Percentiles rank a stretch among this genome's conserved stretches.
Evolutionary conservation across 2,329 filamentous ascomycete genomes (phyloP).

Genomic region (Colletotrichum caudatum): DNA sequence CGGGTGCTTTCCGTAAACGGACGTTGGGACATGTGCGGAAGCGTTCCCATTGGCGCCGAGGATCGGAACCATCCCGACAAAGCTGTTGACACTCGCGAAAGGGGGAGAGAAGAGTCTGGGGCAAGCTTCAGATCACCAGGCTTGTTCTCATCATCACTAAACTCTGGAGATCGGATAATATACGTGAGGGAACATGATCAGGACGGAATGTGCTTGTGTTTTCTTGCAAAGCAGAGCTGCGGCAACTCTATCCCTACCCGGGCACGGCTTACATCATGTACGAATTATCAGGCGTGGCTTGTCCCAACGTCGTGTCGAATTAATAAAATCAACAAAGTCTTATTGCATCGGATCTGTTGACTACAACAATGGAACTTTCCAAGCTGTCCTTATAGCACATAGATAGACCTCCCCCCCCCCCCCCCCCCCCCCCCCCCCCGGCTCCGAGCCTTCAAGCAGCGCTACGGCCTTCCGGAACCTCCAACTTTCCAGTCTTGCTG

Average conservation of each 20-base stretch:
- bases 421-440: background rate
- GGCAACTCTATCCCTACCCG: background rate
- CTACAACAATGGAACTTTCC: background rate
- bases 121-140: background rate
- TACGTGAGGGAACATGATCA: background rate
- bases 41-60: slow-evolving; percentile 9
- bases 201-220: background rate
- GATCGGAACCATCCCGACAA: slow-evolving; percentile 11
- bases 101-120: background rate
- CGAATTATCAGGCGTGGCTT: background rate
- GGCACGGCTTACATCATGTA: background rate
- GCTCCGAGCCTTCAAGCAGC: background rate
- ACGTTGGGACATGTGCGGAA: background rate
- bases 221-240: background rate
- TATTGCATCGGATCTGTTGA: background rate
- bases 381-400: background rate
- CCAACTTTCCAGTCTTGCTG: slow-evolving; percentile 7
- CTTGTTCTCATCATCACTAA: background rate
- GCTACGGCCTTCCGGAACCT: background rate
- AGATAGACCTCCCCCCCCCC: background rate
- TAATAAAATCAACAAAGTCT: background rate
- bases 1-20: slow-evolving; percentile 12
- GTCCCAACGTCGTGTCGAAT: background rate
- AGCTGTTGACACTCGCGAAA: background rate
- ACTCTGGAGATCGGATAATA: background rate